Conservation (phyloP, 306 rosid species). For the Betula pendula region DNA sequence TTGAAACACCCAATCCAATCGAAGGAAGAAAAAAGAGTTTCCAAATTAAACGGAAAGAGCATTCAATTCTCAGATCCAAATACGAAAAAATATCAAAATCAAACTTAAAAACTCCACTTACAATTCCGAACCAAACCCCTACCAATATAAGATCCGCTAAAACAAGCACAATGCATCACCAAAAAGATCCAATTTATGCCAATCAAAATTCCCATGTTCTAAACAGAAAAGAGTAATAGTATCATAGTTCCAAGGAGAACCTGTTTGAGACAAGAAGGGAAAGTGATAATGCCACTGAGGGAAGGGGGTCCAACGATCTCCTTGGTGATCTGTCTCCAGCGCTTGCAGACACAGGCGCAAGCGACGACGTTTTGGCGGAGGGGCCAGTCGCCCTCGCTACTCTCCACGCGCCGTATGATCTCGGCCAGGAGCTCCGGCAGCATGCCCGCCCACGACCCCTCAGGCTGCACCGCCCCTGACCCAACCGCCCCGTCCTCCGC, state of each 20-base stretch:
- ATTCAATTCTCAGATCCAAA: not conserved
- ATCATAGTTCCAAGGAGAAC: slow-evolving; percentile 30
- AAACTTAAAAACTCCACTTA: no score
- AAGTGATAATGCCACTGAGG: slow-evolving; percentile 67
- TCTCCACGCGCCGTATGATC: slow-evolving; percentile 76
- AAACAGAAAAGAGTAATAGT: not conserved
- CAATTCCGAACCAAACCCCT: no score
- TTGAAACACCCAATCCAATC: not conserved
- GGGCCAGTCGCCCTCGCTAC: slow-evolving; percentile 79
- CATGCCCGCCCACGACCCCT: slow-evolving; percentile 67
- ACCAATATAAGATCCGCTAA: not conserved
- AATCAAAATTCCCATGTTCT: not conserved
- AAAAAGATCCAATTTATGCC: not conserved
- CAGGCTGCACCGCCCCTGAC: slow-evolving; percentile 15
- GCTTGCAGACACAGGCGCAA: slow-evolving; percentile 89
- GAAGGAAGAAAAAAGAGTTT: not conserved
- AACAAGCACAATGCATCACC: not conserved
- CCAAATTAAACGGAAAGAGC: not conserved
- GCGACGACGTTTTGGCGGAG: slow-evolving; percentile 78
- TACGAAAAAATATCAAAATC: not conserved
- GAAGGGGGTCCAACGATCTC: slow-evolving; percentile 61
- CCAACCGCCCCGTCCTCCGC: slow-evolving; percentile 17
- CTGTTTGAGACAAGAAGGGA: slow-evolving; percentile 97
- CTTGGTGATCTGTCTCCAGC: slow-evolving; percentile 82
- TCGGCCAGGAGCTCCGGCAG: slow-evolving; percentile 86